Conservation (phyloP, 306 rosid species). For the Sicyos baderoa region DNA sequence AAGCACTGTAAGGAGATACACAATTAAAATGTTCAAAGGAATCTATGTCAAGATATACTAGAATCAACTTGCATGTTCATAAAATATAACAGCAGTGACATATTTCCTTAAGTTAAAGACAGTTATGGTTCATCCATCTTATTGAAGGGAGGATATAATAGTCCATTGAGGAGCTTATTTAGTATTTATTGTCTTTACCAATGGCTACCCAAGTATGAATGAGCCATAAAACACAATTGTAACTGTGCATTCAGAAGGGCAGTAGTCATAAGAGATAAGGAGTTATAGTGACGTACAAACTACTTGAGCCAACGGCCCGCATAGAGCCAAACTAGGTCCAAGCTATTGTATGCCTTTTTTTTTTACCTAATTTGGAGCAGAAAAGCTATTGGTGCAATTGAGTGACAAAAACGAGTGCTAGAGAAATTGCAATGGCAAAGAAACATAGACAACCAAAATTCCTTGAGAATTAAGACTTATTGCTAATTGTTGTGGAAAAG, state of each 20-base stretch:
- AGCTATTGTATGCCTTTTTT: neutral
- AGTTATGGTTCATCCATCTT: constrained; percentile 10
- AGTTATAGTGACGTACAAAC: neutral
- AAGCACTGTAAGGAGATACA: constrained; percentile 43
- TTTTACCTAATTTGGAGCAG: neutral
- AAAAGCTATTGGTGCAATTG: neutral
- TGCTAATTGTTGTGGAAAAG: neutral
- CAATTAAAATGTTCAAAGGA: constrained; percentile 7
- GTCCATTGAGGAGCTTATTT: constrained; percentile 4
- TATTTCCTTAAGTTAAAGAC: neutral
- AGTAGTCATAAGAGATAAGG: neutral
- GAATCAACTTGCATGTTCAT: neutral
- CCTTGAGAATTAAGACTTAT: neutral
- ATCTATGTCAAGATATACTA: neutral
- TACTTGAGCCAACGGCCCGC: neutral
- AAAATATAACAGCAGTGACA: neutral
- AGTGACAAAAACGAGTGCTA: neutral
- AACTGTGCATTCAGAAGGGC: neutral
- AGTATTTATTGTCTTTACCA: constrained; percentile 4
- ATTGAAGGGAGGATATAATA: neutral
- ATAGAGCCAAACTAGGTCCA: neutral
- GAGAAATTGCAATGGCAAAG: neutral
- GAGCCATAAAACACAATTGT: neutral
- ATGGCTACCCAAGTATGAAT: constrained; percentile 3
- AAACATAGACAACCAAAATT: neutral